Evolutionary conservation across 805 yeast species (phyloP), one percentile per base, ranked within the genome.

Genomic region (Candida sonorensis): DNA sequence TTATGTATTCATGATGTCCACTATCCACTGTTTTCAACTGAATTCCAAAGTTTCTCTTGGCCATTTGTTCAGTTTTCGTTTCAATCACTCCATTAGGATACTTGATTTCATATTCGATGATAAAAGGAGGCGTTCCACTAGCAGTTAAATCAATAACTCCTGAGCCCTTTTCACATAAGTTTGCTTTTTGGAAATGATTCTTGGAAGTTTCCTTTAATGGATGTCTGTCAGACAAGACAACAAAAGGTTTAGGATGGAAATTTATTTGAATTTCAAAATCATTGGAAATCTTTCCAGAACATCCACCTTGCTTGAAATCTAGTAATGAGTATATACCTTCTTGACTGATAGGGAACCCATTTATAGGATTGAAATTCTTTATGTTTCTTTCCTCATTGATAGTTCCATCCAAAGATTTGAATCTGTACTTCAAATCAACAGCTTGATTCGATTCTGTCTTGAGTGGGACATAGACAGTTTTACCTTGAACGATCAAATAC

Each of bases 1-100:
- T 73, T 7, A 53, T 55, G 44, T 83, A 81, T 29, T 64, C 67
- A 51, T 80, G 81, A 11, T 55, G 61, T 3, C 97, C 97, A 33
- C 71, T 51, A 16, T 50, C 50, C 4, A 48, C 45, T 0, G 75
- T 61, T 8, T 63, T 63, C 36, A 71, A 51, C 12, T 60, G 62
- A 21, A 73, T 49, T 1, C 45, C 45, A 16, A 49, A 47, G n/a
- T 42, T 42, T 14, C 41, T 36, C 15, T 75, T 70, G 1, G 75
- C 67, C 6, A 76, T 71, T 31, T 74, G 75, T 17, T 64, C 42
- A 41, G 50, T 16, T 46, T 41, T 37, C 41, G 51, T 32, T 51
- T 55, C 75, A 4, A 51, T 30, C 20, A 50, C 56, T 1, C 85
- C 85, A 45, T 59, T 63, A 6, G 92, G 88, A 24, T 66, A 57